A percentile compares a stretch with the other conserved stretches of the same genome.
phyloP scores from a whole-genome alignment of 768 basidiomycete species.

The Chalciporus sphaerocephalus region DNA sequence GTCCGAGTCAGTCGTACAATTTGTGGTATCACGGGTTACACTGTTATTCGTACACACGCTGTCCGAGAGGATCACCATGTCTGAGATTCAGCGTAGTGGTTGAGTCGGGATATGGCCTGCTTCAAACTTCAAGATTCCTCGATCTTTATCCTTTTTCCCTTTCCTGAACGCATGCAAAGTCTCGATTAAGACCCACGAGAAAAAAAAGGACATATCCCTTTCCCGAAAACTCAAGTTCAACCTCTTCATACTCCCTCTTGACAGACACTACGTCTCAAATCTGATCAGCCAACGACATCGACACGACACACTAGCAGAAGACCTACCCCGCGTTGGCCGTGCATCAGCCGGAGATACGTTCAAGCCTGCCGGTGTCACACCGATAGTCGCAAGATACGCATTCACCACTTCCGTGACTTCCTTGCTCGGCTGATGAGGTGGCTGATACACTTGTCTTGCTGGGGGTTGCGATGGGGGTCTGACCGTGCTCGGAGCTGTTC shows the following conservation, averaged over 20 bases:
- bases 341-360: neutral
- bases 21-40: neutral
- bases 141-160: constrained; percentile 16
- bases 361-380: neutral
- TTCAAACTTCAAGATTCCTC: too few species aligned
- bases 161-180: constrained; percentile 5
- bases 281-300: neutral
- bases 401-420: constrained; percentile 6
- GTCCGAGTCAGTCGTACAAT: too few species aligned
- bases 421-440: neutral
- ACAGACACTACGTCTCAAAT: neutral
- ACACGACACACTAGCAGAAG: neutral
- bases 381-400: neutral
- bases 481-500: too few species aligned
- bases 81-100: neutral
- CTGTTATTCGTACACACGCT: neutral
- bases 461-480: too few species aligned
- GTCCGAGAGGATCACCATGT: too few species aligned
- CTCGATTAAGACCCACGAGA: neutral
- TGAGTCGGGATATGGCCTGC: too few species aligned
- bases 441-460: neutral
- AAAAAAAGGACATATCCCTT: neutral
- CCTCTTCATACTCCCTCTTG: constrained; percentile 18
- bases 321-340: neutral
- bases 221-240: neutral